Evolutionary conservation across 2,329 filamentous ascomycete genomes (phyloP).

Genomic region (Claviceps spartinae): DNA sequence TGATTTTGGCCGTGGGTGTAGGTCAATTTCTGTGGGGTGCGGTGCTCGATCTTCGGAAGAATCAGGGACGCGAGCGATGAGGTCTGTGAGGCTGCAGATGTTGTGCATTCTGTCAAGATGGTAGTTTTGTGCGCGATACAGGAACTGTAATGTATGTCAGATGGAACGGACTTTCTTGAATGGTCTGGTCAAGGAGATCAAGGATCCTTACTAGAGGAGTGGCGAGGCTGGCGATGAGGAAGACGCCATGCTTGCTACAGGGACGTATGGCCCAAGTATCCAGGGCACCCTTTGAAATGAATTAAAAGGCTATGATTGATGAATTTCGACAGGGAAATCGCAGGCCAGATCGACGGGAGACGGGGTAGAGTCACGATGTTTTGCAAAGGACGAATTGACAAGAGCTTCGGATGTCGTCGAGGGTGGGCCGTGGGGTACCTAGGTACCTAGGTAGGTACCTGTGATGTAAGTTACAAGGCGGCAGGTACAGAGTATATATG

Average conservation of each 20-base stretch:
- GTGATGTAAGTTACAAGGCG: too few species aligned
- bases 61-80: slow-evolving; percentile 84
- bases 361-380: not conserved
- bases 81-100: slow-evolving; percentile 68
- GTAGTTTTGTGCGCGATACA: slow-evolving; percentile 91
- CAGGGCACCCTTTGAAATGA: not conserved
- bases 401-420: not conserved
- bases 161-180: not conserved
- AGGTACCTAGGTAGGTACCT: too few species aligned
- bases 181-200: not conserved
- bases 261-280: not conserved
- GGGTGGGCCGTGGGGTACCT: too few species aligned
- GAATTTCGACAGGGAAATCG: not conserved
- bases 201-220: slow-evolving; percentile 50
- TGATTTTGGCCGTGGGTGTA: slow-evolving; percentile 86
- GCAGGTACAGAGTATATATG: too few species aligned
- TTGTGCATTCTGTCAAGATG: slow-evolving; percentile 85
- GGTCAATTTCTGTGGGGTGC: slow-evolving; percentile 70
- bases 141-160: slow-evolving; percentile 32
- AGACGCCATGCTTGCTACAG: slow-evolving; percentile 47
- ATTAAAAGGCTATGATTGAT: not conserved
- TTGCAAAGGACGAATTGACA: not conserved
- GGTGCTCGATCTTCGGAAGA: slow-evolving; percentile 86
- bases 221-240: slow-evolving; percentile 55
- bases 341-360: not conserved